phyloP scores from a whole-genome alignment of 2,329 filamentous ascomycete species.

The Davidsoniella eucalypti region DNA sequence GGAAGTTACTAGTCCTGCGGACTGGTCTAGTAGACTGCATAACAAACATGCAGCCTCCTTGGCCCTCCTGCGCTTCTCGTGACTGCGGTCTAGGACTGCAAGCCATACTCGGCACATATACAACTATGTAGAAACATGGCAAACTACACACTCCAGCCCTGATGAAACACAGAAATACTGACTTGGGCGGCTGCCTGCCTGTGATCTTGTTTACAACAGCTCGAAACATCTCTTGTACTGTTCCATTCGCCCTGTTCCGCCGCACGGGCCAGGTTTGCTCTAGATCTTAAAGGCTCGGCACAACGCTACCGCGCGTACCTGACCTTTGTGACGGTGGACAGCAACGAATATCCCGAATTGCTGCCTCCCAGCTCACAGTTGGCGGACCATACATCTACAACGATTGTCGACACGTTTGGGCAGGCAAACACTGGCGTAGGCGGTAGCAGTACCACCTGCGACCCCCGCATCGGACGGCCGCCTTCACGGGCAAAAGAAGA shows the following conservation, averaged over 20 bases:
- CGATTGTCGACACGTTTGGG: background rate
- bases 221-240: background rate
- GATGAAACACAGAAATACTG: too few species aligned
- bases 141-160: too few species aligned
- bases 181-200: background rate
- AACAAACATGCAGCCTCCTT: background rate
- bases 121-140: too few species aligned
- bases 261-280: slow-evolving; percentile 12
- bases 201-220: background rate
- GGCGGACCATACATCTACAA: too few species aligned
- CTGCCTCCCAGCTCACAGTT: background rate
- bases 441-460: too few species aligned
- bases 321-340: slow-evolving; percentile 31
- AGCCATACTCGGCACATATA: too few species aligned
- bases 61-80: background rate
- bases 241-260: slow-evolving; percentile 1
- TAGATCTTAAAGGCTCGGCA: slow-evolving; percentile 24
- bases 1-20: background rate
- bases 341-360: slow-evolving; percentile 24
- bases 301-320: slow-evolving; percentile 31
- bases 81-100: too few species aligned
- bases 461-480: too few species aligned
- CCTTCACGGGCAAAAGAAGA: background rate
- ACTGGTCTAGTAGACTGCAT: background rate
- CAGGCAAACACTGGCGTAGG: too few species aligned